These are phyloP conservation scores for Colletotrichum sp. DNA, from an alignment of 2,329 filamentous ascomycete species.

Conservation along the genomic window DNA sequence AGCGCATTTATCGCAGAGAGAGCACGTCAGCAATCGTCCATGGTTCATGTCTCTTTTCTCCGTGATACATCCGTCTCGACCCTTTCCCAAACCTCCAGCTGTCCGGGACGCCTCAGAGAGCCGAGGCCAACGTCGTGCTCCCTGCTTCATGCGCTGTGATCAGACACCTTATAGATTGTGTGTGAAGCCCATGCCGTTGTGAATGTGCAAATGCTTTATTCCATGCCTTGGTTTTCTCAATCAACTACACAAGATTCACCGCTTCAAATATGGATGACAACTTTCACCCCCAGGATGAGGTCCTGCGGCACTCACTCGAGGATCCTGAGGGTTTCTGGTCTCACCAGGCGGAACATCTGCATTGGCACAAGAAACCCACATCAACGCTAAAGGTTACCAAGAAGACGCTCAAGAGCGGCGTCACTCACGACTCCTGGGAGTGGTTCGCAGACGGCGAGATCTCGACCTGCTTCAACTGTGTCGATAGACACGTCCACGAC, in stretches of 20 bases:
- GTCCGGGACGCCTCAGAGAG: neutral
- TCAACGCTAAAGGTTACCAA: conserved; percentile 62
- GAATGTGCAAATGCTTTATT: neutral
- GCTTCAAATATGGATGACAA: conserved; percentile 15
- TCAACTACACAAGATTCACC: neutral
- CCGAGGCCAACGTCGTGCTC: neutral
- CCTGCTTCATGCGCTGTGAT: neutral
- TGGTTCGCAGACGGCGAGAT: conserved; percentile 93
- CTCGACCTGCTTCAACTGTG: conserved; percentile 89
- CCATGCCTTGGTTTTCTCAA: neutral
- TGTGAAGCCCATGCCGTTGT: neutral
- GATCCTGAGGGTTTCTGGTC: conserved; percentile 78
- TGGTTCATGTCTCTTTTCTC: neutral
- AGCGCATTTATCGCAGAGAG: neutral
- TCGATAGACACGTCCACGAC: conserved; percentile 84
- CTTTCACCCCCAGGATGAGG: conserved; percentile 54
- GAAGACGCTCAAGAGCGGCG: conserved; percentile 67
- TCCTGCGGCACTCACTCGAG: conserved; percentile 63
- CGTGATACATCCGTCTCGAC: neutral
- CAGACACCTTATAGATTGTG: neutral
- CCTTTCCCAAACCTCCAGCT: neutral
- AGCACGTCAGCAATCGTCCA: conserved; percentile 6
- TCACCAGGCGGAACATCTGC: conserved; percentile 73
- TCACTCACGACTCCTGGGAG: conserved; percentile 77
- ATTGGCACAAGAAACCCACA: conserved; percentile 81